phyloP scores from a whole-genome alignment of 1,139 yeast species.

The Yarrowia galli region DNA sequence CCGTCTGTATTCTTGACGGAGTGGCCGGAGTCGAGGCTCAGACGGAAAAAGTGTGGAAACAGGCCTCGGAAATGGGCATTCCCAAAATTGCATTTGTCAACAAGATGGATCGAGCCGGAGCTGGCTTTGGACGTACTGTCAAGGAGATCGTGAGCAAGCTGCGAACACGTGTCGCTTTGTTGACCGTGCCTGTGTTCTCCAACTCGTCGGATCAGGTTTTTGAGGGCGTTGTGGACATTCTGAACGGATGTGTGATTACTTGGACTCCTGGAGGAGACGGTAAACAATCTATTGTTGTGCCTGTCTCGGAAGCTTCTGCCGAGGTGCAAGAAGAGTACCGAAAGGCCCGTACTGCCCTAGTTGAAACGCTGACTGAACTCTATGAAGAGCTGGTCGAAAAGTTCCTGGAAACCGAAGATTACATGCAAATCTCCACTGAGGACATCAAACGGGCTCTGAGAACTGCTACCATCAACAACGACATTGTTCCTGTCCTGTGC shows the following conservation, averaged over 20 bases:
- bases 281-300: constrained; percentile 59
- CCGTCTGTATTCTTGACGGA: constrained; percentile 88
- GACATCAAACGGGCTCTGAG: constrained; percentile 66
- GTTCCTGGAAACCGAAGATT: constrained; percentile 69
- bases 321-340: constrained; percentile 57
- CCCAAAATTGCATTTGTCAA: constrained; percentile 85
- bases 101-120: constrained; percentile 97
- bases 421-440: constrained; percentile 61
- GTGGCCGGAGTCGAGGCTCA: constrained; percentile 99
- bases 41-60: constrained; percentile 96
- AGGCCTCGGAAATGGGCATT: constrained; percentile 69
- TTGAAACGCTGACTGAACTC: constrained; percentile 82
- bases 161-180: constrained; percentile 73
- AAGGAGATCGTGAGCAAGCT: constrained; percentile 82
- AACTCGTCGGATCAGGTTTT: constrained; percentile 59
- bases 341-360: constrained; percentile 72
- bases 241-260: constrained; percentile 66
- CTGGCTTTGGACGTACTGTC: constrained; percentile 90
- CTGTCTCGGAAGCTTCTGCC: constrained; percentile 52
- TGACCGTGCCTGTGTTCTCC: constrained; percentile 79
- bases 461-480: constrained; percentile 63
- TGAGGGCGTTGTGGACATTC: constrained; percentile 82
- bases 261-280: constrained; percentile 72
- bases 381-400: constrained; percentile 81
- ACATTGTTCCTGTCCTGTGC: constrained; percentile 80